Percentiles rank a stretch among this genome's conserved stretches.
These are phyloP conservation scores for Mucor velutinosus DNA, from an alignment of 371 early-diverging fungal genomes.

Conservation along the genomic window DNA sequence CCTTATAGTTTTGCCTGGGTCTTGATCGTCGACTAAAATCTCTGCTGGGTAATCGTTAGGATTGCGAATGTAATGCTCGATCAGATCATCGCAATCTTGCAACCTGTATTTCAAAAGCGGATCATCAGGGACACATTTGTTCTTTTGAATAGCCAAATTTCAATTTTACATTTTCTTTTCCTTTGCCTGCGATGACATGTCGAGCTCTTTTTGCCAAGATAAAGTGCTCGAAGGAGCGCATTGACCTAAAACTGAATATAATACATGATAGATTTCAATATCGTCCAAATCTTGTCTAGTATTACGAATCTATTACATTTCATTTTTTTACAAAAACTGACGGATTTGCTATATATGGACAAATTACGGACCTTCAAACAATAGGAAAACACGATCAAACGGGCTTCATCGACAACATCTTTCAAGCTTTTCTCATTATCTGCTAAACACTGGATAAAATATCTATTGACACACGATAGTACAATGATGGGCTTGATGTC, in stretches of 20 bases:
- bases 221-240: neutral
- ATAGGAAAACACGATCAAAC: slow-evolving; percentile 4
- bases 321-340: neutral
- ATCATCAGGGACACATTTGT: neutral
- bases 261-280: slow-evolving; percentile 9
- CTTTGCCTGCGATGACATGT: neutral
- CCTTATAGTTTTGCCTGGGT: neutral
- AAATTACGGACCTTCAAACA: slow-evolving; percentile 18
- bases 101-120: neutral
- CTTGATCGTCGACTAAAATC: neutral
- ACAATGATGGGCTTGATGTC: neutral
- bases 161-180: neutral
- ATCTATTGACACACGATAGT: neutral
- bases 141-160: neutral
- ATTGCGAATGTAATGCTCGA: slow-evolving; percentile 4
- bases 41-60: neutral
- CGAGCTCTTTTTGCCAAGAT: slow-evolving; percentile 7
- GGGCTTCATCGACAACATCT: neutral
- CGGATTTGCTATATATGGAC: slow-evolving; percentile 2
- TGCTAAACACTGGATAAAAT: neutral
- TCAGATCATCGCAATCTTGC: slow-evolving; percentile 3
- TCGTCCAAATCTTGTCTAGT: slow-evolving; percentile 5
- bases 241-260: slow-evolving; percentile 3
- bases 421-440: neutral
- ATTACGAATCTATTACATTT: neutral